Evolutionary conservation across 2,329 filamentous ascomycete species (phyloP), one percentile per base, ranked within the genome.

Genomic region (Trichoderma sp.): DNA sequence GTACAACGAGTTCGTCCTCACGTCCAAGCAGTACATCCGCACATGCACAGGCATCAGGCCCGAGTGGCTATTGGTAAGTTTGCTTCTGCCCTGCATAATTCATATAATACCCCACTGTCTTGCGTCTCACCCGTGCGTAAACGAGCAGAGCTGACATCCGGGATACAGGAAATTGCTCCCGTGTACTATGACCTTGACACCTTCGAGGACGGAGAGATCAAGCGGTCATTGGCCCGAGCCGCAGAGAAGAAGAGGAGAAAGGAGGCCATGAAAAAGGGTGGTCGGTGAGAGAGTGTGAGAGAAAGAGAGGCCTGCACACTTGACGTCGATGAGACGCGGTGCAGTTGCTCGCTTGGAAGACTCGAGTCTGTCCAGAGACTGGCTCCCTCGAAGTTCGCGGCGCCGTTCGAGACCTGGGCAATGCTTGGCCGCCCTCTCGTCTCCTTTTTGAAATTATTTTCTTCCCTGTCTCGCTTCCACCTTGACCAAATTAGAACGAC

Each of bases 1-100:
- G 28, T 99, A 99, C 80, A 97, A 98, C 73, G 96, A 99, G 75
- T 99, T 98, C 74, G 95, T 99, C 14, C 86, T 99, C 64, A 99
- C 95, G 0, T 95, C 91, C 61, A 97, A 99, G 85, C 96, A 98
- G 80, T 99, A 97, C 77, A 94, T 99, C 72, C 87, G 96, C 65
- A 97, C 92, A 0, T 92, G 97, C 55, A 98, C 93, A 14, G 88
- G 91, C 34, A 90, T 99, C 63, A 90, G 91, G 75, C 91, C 94
- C 0, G 95, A 99, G 78, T 99, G 95, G 95, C 81, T 99, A 67
- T 76, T 98, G 78, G 91, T 93, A 83, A 79, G 89, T 72, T 17
- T 15, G 41, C 14, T 19, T 19, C 26, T 19, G 48, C 26, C 34
- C 34, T 39, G 34, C 34, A 39, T 39, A 39, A n/a, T n/a, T n/a